A percentile compares a stretch with the other conserved stretches of the same genome.
Evolutionary conservation across 1,284 basidiomycete genomes (phyloP).

Genomic region (Microbotryum violaceum): DNA sequence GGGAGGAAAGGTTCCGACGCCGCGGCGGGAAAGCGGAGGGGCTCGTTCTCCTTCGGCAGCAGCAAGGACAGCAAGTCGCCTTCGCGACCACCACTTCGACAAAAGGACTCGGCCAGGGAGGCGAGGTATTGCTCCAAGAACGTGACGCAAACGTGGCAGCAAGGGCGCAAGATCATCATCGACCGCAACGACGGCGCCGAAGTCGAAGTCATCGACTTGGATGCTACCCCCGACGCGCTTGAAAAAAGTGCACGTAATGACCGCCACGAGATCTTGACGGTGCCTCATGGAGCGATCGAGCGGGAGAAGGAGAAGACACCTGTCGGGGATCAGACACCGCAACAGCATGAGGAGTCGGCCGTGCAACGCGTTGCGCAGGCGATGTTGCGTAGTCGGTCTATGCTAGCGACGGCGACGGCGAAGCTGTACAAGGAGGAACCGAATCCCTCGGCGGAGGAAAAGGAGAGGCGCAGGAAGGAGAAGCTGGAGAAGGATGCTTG

Average conservation of each 20-base stretch:
- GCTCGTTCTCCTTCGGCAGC: not conserved
- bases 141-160: conserved; percentile 21
- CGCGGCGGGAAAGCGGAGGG: not conserved
- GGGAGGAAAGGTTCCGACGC: not conserved
- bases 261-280: conserved; percentile 2
- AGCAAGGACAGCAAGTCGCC: not conserved
- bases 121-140: conserved; percentile 19
- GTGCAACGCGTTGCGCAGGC: conserved; percentile 17
- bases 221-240: conserved; percentile 10
- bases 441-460: conserved; percentile 12
- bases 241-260: not conserved
- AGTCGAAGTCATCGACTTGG: conserved; percentile 30
- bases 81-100: not conserved
- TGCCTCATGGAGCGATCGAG: conserved; percentile 15
- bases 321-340: not conserved
- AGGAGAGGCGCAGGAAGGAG: conserved; percentile 21
- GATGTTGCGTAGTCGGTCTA: conserved; percentile 13
- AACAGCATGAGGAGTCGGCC: conserved; percentile 15
- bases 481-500: conserved; percentile 32
- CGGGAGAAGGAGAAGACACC: conserved; percentile 5
- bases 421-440: conserved; percentile 3
- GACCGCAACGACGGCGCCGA: conserved; percentile 32
- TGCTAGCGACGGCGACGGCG: conserved; percentile 6
- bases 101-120: conserved; percentile 16
- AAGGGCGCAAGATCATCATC: conserved; percentile 33